Conservation (phyloP, 768 basidiomycete genomes). For the Pisolithus marmoratus region DNA sequence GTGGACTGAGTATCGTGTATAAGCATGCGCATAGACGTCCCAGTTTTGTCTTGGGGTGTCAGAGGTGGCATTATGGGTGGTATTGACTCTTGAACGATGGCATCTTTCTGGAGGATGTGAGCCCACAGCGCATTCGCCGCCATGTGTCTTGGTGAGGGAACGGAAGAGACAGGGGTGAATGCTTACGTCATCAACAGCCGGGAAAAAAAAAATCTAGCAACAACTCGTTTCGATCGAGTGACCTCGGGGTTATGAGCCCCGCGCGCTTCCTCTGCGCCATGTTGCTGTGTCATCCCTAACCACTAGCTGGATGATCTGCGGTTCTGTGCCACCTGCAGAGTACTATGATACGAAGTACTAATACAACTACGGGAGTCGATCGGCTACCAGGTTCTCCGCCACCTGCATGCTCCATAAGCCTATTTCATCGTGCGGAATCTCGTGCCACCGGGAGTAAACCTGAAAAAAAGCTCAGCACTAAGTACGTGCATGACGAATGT, state of each 20-base stretch:
- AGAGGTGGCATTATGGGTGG: constrained; percentile 28
- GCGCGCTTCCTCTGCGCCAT: constrained; percentile 46
- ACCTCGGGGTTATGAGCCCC: constrained; percentile 47
- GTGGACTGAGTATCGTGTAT: constrained; percentile 70
- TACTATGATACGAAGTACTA: background rate
- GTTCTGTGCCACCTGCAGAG: background rate
- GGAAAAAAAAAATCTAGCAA: constrained; percentile 21
- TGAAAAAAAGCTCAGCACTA: constrained; percentile 17
- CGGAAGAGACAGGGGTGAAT: no score
- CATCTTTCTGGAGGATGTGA: constrained; percentile 46
- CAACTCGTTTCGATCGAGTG: constrained; percentile 45
- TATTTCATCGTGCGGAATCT: constrained; percentile 61
- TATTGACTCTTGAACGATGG: constrained; percentile 16
- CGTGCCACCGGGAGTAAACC: constrained; percentile 47
- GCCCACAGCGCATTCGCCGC: constrained; percentile 40
- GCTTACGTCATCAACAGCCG: background rate
- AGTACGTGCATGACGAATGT: background rate
- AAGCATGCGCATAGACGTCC: constrained; percentile 66
- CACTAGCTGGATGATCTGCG: no score
- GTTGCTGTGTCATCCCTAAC: constrained; percentile 29
- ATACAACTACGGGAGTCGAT: constrained; percentile 14
- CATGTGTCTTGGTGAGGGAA: background rate
- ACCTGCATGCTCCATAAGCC: constrained; percentile 38
- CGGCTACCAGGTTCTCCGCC: constrained; percentile 32
- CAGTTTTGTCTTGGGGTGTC: constrained; percentile 56